Base-by-base conservation (phyloP, 805 yeast genomes). In the Candida caryicola region DNA sequence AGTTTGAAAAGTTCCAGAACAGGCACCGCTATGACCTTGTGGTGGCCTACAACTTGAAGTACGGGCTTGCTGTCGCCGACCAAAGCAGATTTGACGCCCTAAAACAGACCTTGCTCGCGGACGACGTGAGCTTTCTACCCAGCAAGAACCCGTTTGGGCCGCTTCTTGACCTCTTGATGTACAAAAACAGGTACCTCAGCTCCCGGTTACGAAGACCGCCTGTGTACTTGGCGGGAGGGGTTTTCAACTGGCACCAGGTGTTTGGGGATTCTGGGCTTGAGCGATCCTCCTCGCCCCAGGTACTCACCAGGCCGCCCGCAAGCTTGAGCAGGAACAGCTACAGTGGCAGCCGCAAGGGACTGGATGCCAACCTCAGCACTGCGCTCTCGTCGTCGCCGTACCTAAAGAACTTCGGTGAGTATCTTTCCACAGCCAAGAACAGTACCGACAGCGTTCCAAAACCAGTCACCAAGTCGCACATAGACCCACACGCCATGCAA, bases 11-110 rank as follows among this genome's bases (percentile, higher is more conserved):
- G 34, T 89, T 89, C 50, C 57, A 62, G 16, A 57, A 64, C 3
- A 62, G 96, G 46, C 59, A 69, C 39, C 47, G 54, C 9, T 88
- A 74, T 54, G 86, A 82, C 34, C 61, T 79, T 31, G 67, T 91
- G 1, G 81, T 90, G 2, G 48, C 85, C 1, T 80, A 87, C 52
- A 86, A 85, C 55, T 60, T 66, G 23, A 51, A 59, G 19, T 74
- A 66, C 28, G 71, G 71, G 1, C 50, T 52, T 10, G 37, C 44
- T 36, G 34, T 47, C 33, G 10, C 30, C 21, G 44, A 42, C 15
- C 45, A 27, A 16, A 52, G 47, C 29, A 60, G 69, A 32, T 58
- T 76, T 28, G 40, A 62, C 2, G 49, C 59, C 14, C 44, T 81
- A 17, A 64, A 58, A 36, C 52, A 59, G 17, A 55, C 65, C 50